Evolutionary conservation across 2,329 filamentous ascomycete genomes (phyloP).

Genomic region (Trichoderma sp.): DNA sequence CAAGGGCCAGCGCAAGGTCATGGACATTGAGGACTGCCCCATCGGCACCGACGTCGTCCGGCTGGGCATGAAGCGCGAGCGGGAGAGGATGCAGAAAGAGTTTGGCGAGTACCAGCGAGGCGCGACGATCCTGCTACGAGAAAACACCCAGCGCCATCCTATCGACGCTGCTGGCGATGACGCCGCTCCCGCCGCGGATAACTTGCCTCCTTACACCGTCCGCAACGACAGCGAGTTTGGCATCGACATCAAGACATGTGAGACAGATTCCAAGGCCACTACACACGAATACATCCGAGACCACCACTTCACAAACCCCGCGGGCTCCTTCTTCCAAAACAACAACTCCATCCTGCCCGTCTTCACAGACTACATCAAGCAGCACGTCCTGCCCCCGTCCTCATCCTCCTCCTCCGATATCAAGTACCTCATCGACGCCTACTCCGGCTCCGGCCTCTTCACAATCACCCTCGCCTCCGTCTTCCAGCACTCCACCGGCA

Average conservation of each 20-base stretch:
- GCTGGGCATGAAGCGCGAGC: conserved; percentile 73
- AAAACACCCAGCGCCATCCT: conserved; percentile 70
- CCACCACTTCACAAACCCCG: conserved; percentile 85
- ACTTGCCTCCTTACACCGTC: conserved; percentile 36
- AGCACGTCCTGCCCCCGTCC: conserved; percentile 61
- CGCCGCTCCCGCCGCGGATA: conserved; percentile 29
- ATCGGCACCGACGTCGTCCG: conserved; percentile 87
- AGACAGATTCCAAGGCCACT: conserved; percentile 79
- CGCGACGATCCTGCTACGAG: conserved; percentile 84
- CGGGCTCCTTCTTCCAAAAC: conserved; percentile 97
- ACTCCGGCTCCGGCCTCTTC: conserved; percentile 96
- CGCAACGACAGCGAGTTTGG: conserved; percentile 54
- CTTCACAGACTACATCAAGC: conserved; percentile 85
- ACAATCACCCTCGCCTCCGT: conserved; percentile 86
- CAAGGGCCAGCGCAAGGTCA: conserved; percentile 74
- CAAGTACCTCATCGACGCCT: conserved; percentile 92
- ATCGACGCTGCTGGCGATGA: conserved; percentile 40
- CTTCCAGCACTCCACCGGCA: conserved; percentile 81
- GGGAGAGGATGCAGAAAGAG: conserved; percentile 70
- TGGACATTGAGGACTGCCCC: conserved; percentile 97
- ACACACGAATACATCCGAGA: conserved; percentile 85
- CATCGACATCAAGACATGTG: conserved; percentile 80
- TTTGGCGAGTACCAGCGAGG: conserved; percentile 72
- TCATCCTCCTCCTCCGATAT: conserved; percentile 47
- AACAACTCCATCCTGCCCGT: conserved; percentile 93